These are phyloP conservation scores for Acmispon strigosus DNA, from an alignment of 306 rosid species.

Conservation along the genomic window DNA sequence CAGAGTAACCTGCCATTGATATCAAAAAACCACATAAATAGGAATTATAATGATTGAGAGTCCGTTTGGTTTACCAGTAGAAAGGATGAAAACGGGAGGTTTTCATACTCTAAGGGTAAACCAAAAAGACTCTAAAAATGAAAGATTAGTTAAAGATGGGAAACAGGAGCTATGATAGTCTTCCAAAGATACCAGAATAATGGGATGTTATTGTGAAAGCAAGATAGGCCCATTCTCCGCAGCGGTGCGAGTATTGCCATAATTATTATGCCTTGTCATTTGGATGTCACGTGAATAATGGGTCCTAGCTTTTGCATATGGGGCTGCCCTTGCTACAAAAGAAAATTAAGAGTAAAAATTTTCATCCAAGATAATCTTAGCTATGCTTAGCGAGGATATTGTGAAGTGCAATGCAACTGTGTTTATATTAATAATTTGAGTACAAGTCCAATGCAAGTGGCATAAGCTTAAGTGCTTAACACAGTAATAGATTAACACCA, in stretches of 20 bases:
- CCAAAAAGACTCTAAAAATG: too few relatives aligned
- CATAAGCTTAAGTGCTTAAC: not conserved
- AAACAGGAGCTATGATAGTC: constrained; percentile 4
- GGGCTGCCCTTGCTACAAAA: constrained; percentile 86
- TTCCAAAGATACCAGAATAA: constrained; percentile 2
- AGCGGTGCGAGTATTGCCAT: constrained; percentile 60
- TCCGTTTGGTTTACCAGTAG: too few relatives aligned
- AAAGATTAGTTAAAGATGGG: not conserved
- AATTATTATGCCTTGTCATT: constrained; percentile 65
- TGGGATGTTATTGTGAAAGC: constrained; percentile 41
- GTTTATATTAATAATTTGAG: too few relatives aligned
- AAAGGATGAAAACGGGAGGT: too few relatives aligned
- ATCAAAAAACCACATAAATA: not conserved
- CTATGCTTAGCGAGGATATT: too few relatives aligned
- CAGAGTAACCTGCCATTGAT: constrained; percentile 7
- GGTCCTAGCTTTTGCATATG: constrained; percentile 86
- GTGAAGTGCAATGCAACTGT: too few relatives aligned
- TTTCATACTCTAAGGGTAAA: too few relatives aligned
- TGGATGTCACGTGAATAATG: constrained; percentile 84
- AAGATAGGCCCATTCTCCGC: constrained; percentile 82
- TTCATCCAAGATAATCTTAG: too few relatives aligned
- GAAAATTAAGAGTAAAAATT: not conserved
- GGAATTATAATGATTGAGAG: not conserved
- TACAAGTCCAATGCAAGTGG: not conserved
- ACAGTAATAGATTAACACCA: not conserved